Evolutionary conservation across 345 rosid species (phyloP), one percentile per base, ranked within the genome.

Genomic region (Ricinus communis): DNA sequence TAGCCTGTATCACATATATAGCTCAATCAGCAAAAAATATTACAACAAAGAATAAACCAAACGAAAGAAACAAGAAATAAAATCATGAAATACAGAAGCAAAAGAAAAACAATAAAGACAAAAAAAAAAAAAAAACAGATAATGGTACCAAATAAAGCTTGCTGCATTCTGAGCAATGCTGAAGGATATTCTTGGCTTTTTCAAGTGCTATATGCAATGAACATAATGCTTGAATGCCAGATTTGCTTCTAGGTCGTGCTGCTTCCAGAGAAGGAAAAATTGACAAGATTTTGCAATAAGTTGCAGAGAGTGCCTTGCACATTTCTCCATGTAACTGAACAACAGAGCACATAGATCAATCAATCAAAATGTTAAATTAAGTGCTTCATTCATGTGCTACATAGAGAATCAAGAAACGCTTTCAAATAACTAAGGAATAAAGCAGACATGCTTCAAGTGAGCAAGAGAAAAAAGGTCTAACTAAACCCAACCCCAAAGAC

Each of bases 241-340:
- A 91, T 84, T 82, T 96, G 82, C 98, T 96, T 79, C 97, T 82
- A 63, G 99, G 99, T 62, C 97, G 82, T 74, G 96, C 93, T n/a
- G 87, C 99, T 87, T 96, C 99, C 82, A 96, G 77, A 7, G 90
- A 87, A 6, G 99, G 99, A 74, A 96, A 93, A 77, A 91, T 76
- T 5, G 91, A 83, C 60, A 88, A 56, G 54, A 89, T 84, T 76
- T 90, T 89, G 79, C 97, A 88, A 51, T 88, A 86, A 73, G 85
- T 80, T 71, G 77, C 85, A 18, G 94, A 89, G 68, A 95, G 84
- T 47, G 81, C 81, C 82, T 86, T 93, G 74, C 94, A 93, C 96
- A 95, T 86, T 31, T 81, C 91, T 81, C 97, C 97, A 82, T 95
- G 99, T 75, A 95, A 83, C 99, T 95, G 85, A 72, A 74, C 25